phyloP scores from a whole-genome alignment of 148 eudicot genomes.

The Camellia sinensis region DNA sequence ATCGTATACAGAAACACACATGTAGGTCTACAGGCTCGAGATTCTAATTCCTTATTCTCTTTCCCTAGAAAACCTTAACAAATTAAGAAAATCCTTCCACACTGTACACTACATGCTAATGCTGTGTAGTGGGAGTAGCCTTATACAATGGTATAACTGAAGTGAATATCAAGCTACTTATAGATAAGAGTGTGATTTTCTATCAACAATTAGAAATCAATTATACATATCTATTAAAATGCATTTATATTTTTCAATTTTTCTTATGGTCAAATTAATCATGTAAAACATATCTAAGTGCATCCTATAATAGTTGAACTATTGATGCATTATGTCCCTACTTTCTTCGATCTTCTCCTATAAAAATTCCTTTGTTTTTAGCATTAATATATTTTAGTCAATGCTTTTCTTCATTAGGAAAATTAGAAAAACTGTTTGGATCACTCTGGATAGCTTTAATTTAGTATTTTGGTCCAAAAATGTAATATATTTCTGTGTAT shows the following conservation, averaged over 20 bases:
- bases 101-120: too few species aligned
- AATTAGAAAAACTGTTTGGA: not conserved
- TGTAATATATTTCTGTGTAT: too few species aligned
- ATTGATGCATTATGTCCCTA: not conserved
- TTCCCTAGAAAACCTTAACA: too few species aligned
- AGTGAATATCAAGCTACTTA: too few species aligned
- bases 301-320: not conserved
- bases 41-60: too few species aligned
- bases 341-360: not conserved
- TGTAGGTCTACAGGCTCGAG: too few species aligned
- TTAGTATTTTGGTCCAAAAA: too few species aligned
- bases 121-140: too few species aligned
- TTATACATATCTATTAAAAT: not conserved
- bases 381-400: not conserved
- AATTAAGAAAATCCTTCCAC: too few species aligned
- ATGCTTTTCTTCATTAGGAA: not conserved
- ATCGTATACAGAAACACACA: too few species aligned
- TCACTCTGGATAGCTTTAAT: not conserved
- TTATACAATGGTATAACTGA: too few species aligned
- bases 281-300: not conserved
- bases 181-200: not conserved
- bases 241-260: not conserved
- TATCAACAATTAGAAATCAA: not conserved
- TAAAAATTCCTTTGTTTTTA: not conserved
- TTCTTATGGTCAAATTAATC: not conserved